Evolutionary conservation across 2,329 filamentous ascomycete genomes (phyloP).

Genomic region (Pseudocercospora musae): DNA sequence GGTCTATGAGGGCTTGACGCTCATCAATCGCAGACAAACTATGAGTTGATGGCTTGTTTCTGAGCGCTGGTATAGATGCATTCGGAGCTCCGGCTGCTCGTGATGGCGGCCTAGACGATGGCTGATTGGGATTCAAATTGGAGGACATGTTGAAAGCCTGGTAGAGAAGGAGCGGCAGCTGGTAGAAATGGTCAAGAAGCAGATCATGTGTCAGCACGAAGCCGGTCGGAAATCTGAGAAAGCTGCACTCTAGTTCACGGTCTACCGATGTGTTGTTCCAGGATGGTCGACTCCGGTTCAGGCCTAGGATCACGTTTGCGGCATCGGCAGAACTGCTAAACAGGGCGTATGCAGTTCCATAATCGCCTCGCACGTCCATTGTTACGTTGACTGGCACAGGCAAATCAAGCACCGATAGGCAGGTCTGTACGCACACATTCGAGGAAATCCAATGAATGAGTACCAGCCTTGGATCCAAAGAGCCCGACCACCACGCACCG

Average conservation of each 20-base stretch:
- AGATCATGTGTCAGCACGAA: constrained; percentile 11
- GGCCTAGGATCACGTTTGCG: neutral
- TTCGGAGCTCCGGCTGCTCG: neutral
- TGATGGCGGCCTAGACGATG: neutral
- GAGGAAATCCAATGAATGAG: constrained; percentile 11
- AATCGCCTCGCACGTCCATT: constrained; percentile 12
- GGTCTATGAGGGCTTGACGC: constrained; percentile 1
- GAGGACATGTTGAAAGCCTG: constrained; percentile 4
- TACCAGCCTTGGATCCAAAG: constrained; percentile 10
- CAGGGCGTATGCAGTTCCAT: constrained; percentile 8
- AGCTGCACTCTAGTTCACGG: constrained; percentile 9
- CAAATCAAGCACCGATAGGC: constrained; percentile 8
- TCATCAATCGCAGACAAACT: constrained; percentile 1
- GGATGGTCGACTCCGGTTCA: constrained; percentile 5
- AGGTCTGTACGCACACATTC: constrained; percentile 10
- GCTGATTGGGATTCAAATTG: constrained; percentile 2
- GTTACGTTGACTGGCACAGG: constrained; percentile 6
- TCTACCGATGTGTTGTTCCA: constrained; percentile 8
- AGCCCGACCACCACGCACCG: constrained; percentile 6
- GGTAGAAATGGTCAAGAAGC: constrained; percentile 5
- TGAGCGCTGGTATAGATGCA: neutral
- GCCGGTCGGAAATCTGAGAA: constrained; percentile 2
- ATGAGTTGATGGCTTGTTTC: neutral
- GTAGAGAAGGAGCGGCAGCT: constrained; percentile 6
- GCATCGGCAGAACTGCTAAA: constrained; percentile 9